Evolutionary conservation across 2,329 filamentous ascomycete genomes (phyloP), one percentile per base, ranked within the genome.

Genomic region (Dichotomopilus funicola): DNA sequence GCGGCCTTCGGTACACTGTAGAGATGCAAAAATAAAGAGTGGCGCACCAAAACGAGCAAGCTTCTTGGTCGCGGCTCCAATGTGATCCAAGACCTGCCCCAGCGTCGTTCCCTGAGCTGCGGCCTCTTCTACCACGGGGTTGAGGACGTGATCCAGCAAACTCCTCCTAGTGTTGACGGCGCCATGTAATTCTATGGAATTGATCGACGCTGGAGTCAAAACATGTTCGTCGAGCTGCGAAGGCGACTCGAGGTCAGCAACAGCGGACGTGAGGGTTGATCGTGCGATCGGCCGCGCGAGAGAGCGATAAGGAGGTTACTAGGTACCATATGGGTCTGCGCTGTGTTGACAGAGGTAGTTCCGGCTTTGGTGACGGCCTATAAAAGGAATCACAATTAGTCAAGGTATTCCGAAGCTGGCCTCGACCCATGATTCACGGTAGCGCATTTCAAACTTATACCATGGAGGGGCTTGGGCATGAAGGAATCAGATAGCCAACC

Each of bases 161-260:
- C 80, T 78, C 64, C 82, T 81, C 61, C 94, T 83, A n/a, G 92
- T 96, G 68, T 94, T 85, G 58, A 81, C 80, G 45, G 89, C 90
- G 67, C 91, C 88, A 59, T 95, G 82, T 58, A 99, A 78, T 64
- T 88, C 84, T 67, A 99, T 82, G 45, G 89, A 88, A 64, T 89
- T 89, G 68, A 99, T 86, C 11, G 90, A 89, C 65, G 94, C 89
- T 42, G 94, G 92, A 56, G 94, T 82, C 44, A 89, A 89, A 62
- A 87, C 86, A 70, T 97, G 95, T 72, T 88, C 82, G 62, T 84
- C 81, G 66, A 95, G 81, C 87, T 91, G 59, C 57, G 57, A 61
- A 44, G 34, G 53, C 42, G 13, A 34, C 8, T 36, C n/a, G 19
- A 27, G 31, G 35, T 59, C 33, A 52, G 37, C 33, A 6, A 35